A percentile compares a stretch with the other conserved stretches of the same genome.
Evolutionary conservation across 75 land plant genomes (phyloP).

Genomic region (Cryptomeria japonica): DNA sequence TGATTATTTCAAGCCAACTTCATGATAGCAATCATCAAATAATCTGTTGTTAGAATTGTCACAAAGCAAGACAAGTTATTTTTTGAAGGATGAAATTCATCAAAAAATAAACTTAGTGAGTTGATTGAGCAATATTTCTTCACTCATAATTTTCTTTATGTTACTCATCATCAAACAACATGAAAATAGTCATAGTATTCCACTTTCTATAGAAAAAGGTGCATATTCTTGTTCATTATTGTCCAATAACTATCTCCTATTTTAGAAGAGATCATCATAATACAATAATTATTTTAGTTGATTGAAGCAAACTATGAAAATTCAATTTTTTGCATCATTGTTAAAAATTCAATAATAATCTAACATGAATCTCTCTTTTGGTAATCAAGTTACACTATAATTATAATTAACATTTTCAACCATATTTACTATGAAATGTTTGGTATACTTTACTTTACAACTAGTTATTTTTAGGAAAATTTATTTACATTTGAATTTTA

Average conservation of each 20-base stretch:
- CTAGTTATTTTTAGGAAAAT: too few species aligned
- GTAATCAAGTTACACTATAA: neutral
- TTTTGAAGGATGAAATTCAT: neutral
- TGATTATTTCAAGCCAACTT: neutral
- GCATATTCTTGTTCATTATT: neutral
- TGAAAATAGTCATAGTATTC: too few species aligned
- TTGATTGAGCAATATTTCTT: neutral
- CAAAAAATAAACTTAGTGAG: neutral
- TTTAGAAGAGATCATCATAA: neutral
- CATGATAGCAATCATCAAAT: neutral
- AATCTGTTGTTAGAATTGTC: neutral
- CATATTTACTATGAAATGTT: too few species aligned
- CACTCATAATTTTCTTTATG: neutral
- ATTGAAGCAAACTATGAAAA: neutral
- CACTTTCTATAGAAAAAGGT: too few species aligned
- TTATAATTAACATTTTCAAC: neutral
- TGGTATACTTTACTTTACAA: too few species aligned
- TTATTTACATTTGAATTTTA: too few species aligned
- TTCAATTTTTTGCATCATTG: neutral
- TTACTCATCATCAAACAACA: neutral
- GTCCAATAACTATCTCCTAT: neutral
- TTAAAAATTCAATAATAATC: neutral
- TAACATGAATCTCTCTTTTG: neutral
- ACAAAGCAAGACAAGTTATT: neutral
- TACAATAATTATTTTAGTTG: neutral